phyloP scores from a whole-genome alignment of 2,329 filamentous ascomycete species.

The Coniochaeta sp. region DNA sequence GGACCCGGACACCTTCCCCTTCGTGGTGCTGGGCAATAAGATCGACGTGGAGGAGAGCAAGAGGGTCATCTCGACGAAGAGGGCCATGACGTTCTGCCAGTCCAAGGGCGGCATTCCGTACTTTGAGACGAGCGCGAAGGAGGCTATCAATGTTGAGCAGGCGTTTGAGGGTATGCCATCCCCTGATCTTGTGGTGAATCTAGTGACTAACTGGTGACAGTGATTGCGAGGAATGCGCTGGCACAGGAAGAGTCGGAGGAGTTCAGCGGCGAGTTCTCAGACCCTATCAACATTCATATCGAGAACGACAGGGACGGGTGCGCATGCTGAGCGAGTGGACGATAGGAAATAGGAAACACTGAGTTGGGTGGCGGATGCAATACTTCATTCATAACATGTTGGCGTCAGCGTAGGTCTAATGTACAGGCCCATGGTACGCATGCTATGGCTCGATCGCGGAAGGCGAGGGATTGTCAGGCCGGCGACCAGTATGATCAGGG shows the following conservation, averaged over 20 bases:
- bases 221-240: slow-evolving; percentile 91
- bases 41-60: slow-evolving; percentile 98
- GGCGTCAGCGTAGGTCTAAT: neutral
- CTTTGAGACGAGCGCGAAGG: slow-evolving; percentile 98
- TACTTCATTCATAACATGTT: too few relatives aligned
- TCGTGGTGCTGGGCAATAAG: slow-evolving; percentile 97
- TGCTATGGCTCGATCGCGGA: neutral
- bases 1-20: slow-evolving; percentile 95
- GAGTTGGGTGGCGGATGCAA: too few relatives aligned
- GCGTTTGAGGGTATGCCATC: slow-evolving; percentile 55
- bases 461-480: neutral
- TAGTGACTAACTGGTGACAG: slow-evolving; percentile 39
- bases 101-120: slow-evolving; percentile 97
- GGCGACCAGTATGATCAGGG: neutral
- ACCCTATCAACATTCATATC: slow-evolving; percentile 96
- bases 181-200: neutral
- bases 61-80: slow-evolving; percentile 91
- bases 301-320: slow-evolving; percentile 91
- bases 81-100: slow-evolving; percentile 95
- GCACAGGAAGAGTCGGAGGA: slow-evolving; percentile 97
- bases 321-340: slow-evolving; percentile 65
- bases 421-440: neutral
- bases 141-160: slow-evolving; percentile 94
- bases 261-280: slow-evolving; percentile 94
- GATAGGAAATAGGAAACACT: too few relatives aligned